These are phyloP conservation scores for Aspergillus mulundensis DNA, from an alignment of 495 filamentous ascomycete genomes.

Conservation along the genomic window DNA sequence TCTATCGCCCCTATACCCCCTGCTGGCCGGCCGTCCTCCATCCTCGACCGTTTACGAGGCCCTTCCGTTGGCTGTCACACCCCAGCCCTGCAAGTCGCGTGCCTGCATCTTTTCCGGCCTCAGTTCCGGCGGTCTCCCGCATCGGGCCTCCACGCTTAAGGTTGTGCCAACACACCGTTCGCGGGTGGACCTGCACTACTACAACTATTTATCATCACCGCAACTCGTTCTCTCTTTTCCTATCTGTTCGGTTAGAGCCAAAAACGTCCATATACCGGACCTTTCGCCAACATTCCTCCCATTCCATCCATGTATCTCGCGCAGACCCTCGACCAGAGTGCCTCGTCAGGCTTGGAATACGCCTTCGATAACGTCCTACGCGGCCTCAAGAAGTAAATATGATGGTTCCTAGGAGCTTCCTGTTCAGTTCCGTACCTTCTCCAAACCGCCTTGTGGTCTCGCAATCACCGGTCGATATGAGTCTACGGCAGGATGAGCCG, in stretches of 20 bases:
- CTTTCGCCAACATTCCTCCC: not conserved
- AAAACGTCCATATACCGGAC: not conserved
- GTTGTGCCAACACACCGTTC: conserved; percentile 18
- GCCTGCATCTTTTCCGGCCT: conserved; percentile 24
- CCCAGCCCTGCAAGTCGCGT: conserved; percentile 23
- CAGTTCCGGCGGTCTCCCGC: conserved; percentile 13
- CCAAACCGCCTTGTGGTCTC: conserved; percentile 14
- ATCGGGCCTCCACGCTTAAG: conserved; percentile 13
- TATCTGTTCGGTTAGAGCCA: conserved; percentile 2
- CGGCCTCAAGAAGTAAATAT: conserved; percentile 21
- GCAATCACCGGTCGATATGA: conserved; percentile 3
- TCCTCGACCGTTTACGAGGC: not conserved
- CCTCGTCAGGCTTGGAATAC: conserved; percentile 38
- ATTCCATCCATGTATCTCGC: conserved; percentile 43
- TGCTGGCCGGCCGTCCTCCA: not conserved
- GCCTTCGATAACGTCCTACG: conserved; percentile 11
- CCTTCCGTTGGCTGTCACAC: conserved; percentile 1
- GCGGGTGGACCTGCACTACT: not conserved
- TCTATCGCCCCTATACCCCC: not conserved
- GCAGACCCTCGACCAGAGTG: conserved; percentile 46
- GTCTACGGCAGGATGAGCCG: conserved; percentile 8
- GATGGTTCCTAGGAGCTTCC: conserved; percentile 48
- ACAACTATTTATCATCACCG: conserved; percentile 3
- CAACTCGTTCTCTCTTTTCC: conserved; percentile 6
- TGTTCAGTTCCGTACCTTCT: conserved; percentile 32